Base-by-base conservation (phyloP, 129 eudicot species). In the Helichrysum umbraculigerum region DNA sequence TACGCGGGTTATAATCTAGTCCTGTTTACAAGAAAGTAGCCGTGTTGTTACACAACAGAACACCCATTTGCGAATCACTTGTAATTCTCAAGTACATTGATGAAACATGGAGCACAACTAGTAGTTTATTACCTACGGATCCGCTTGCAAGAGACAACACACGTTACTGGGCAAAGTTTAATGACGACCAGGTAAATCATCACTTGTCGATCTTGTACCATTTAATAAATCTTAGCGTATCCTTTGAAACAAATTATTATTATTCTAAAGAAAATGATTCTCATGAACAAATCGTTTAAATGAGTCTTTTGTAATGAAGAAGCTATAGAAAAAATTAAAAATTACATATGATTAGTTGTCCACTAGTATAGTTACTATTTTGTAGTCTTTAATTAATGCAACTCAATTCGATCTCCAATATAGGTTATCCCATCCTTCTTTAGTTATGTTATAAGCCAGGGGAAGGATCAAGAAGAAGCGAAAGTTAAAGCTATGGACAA, bases 101-200 rank as follows among this genome's bases (percentile, higher is more conserved):
- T 16, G 88, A 82, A 66, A 82, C 81, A 65, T 87, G 91, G 91
- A 84, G 78, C 57, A 21, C 12, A 44, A 0, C 71, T 39, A 19
- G 9, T 65, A 84, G 81, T 22, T 47, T 87, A 16, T 72, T 87
- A 58, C 88, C 88, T 16, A 39, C 76, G 2, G 85, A 84, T 79
- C 88, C 88, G 14, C 69, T 66, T 37, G 72, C 64, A 20, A 84
- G 59, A 82, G 88, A 87, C 71, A 73, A 12, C 37, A 80, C 85
- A 29, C 86, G 88, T 39, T 87, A 81, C 33, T 87, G 86, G 88
- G 88, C 88, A 7, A 85, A 84, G 56, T 84, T 87, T 63, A 76
- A 59, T 29, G 91, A 87, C 4, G 86, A 82, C 0, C 81, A 81
- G 91, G 91, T 87, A 84, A 12, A 47, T 70, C 74, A 70, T 16